Conservation (phyloP, 2,329 filamentous ascomycete genomes). For the Elsinoe fawcettii region DNA sequence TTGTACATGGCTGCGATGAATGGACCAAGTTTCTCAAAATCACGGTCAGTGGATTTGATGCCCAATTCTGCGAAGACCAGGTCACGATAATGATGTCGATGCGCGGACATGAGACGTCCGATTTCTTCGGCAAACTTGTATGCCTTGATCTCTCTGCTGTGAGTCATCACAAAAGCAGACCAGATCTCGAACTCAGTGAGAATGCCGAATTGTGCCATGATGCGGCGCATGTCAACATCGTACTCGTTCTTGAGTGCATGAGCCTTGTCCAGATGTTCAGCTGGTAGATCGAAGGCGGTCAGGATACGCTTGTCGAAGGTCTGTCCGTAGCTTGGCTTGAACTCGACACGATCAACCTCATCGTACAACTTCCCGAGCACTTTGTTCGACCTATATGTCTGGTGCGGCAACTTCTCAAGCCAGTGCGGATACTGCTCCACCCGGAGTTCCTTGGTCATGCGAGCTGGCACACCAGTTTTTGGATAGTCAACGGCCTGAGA, state of each 20-base stretch:
- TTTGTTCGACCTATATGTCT: conserved; percentile 58
- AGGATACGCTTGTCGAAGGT: conserved; percentile 72
- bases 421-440: conserved; percentile 72
- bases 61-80: conserved; percentile 60
- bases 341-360: conserved; percentile 59
- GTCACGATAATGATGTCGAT: conserved; percentile 63
- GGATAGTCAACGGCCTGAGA: conserved; percentile 90
- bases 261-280: conserved; percentile 51
- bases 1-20: conserved; percentile 85
- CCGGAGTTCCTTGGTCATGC: conserved; percentile 54
- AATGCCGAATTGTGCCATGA: conserved; percentile 81
- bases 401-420: conserved; percentile 58
- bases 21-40: conserved; percentile 53
- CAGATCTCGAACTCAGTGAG: conserved; percentile 86
- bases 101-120: conserved; percentile 54
- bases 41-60: conserved; percentile 31
- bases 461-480: conserved; percentile 75
- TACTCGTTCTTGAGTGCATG: conserved; percentile 66
- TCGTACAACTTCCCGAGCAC: conserved; percentile 80
- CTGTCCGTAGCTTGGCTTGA: conserved; percentile 62
- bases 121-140: conserved; percentile 86
- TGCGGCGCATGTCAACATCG: conserved; percentile 64
- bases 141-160: conserved; percentile 62
- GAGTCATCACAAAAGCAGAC: conserved; percentile 73
- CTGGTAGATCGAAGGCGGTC: conserved; percentile 49